Evolutionary conservation across 768 basidiomycete species (phyloP), one percentile per base, ranked within the genome.

Genomic region (Boletellus sp.): DNA sequence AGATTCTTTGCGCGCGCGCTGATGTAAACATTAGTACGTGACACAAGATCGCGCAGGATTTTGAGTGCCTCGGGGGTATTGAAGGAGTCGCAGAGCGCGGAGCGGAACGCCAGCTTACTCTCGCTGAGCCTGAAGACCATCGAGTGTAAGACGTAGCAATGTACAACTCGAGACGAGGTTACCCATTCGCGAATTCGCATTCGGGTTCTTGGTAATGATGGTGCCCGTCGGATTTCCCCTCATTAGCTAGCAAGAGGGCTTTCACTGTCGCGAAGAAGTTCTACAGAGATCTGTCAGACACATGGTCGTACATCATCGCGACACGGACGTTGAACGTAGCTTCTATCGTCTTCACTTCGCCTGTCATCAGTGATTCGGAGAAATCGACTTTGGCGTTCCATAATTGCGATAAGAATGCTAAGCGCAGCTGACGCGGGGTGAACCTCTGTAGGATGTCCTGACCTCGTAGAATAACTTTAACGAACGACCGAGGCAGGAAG

Each of bases 351-450:
- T 85, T 83, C 16, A 95, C 91, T 74, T 97, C 94, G 26, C 85
- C 83, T 28, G 85, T 85, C 89, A 91, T 90, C 48, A 89, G 69
- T 10, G 85, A 84, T 62, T 94, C 90, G 26, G 93, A 94, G 68
- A 96, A 96, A 67, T 99, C 96, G 45, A 97, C 79, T 67, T 90
- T 90, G 19, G 88, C 78, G 65, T 87, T 93, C 96, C 96, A 99
- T 32, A 85, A 71, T 62, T 94, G 92, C 6, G 84, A 81, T 57
- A 98, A 72, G 76, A 99, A 99, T 1, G 90, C 89, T 5, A 98
- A 75, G 12, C 96, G 84, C 16, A 99, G 73, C 64, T 98, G 94
- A 9, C 96, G 79, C 10, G 96, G 80, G 0, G 89, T 79, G 65
- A 90, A 87, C 65, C 78, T 85, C 62, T 83, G 74, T 15, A 99